These are phyloP conservation scores for Heliocybe sulcata DNA, from an alignment of 1,284 basidiomycete genomes.

Conservation along the genomic window DNA sequence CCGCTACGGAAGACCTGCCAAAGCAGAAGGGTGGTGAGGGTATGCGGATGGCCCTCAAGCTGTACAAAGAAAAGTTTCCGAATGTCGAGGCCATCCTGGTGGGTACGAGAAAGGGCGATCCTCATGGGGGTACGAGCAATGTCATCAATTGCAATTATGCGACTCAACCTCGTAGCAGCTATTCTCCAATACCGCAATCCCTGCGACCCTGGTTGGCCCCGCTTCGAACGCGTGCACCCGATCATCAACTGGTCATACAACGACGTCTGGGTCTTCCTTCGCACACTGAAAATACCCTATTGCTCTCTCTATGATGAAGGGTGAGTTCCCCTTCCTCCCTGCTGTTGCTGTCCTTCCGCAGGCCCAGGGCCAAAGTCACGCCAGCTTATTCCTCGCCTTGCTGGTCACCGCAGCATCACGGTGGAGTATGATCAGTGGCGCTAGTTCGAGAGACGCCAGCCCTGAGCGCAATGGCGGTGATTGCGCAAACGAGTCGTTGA, in stretches of 20 bases:
- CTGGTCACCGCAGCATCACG: too few species aligned
- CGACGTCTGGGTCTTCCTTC: conserved; percentile 87
- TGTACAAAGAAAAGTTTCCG: conserved; percentile 65
- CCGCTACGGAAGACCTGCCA: conserved; percentile 23
- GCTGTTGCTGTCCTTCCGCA: too few species aligned
- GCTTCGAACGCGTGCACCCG: conserved; percentile 88
- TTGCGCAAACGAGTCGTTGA: too few species aligned
- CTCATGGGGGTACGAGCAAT: conserved; percentile 78
- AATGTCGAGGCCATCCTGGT: conserved; percentile 79
- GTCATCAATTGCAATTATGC: neutral
- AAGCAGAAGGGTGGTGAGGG: conserved; percentile 60
- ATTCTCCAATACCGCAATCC: conserved; percentile 66
- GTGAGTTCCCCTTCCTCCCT: conserved; percentile 31
- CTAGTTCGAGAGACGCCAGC: too few species aligned
- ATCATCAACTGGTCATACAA: conserved; percentile 93
- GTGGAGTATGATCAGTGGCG: too few species aligned
- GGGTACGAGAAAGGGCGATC: conserved; percentile 84
- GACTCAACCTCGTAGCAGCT: conserved; percentile 27
- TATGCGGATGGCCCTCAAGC: conserved; percentile 77
- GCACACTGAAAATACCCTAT: conserved; percentile 73
- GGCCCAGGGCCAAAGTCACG: too few species aligned
- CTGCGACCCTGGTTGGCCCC: conserved; percentile 87
- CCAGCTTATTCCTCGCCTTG: too few species aligned
- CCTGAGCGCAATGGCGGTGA: too few species aligned
- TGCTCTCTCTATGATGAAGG: conserved; percentile 90